Evolutionary conservation across 2,329 filamentous ascomycete species (phyloP), one percentile per base, ranked within the genome.

Genomic region (Delphinella strobiligena): DNA sequence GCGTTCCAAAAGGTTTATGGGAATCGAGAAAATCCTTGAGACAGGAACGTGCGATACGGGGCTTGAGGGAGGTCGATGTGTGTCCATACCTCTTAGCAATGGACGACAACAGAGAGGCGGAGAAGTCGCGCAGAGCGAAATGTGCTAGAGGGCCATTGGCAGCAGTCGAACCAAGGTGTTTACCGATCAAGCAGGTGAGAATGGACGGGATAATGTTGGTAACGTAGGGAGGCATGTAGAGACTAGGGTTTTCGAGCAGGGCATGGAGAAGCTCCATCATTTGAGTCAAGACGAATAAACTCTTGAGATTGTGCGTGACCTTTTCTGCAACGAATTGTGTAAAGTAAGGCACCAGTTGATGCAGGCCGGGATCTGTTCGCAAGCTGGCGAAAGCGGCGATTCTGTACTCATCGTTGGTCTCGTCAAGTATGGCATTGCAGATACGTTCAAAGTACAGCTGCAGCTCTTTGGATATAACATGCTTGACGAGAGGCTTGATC

Each of bases 391-490:
- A 72, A 0, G 86, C 91, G 0, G 91, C 87, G 36, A 82, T 77
- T 38, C 89, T 81, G 55, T 93, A 79, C 47, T 93, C 82, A 47
- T 93, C 87, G 11, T 84, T 85, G 37, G 78, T 80, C 49, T 93
- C 85, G 59, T 96, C 86, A 44, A 95, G 72, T 34, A 98, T 74
- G 9, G 91, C 89, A 37, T 75, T 75, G 59, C 87, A 88, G 43
- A 96, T 86, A 61, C 93, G 94, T 56, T 95, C 87, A 56, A 96
- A 98, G 67, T 95, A 95, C 24, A 96, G 75, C 47, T 93, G 87
- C 16, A 96, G 76, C 63, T 98, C 91, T 62, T 94, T 93, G 48
- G 86, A 93, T 33, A 98, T 75, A 36, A 95, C 82, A 57, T 98
- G 91, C 63, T 96, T 96, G 48, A 98, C 88, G 10, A 88, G 72